phyloP scores from a whole-genome alignment of 169 alveolate genomes.

The Babesia ovis region DNA sequence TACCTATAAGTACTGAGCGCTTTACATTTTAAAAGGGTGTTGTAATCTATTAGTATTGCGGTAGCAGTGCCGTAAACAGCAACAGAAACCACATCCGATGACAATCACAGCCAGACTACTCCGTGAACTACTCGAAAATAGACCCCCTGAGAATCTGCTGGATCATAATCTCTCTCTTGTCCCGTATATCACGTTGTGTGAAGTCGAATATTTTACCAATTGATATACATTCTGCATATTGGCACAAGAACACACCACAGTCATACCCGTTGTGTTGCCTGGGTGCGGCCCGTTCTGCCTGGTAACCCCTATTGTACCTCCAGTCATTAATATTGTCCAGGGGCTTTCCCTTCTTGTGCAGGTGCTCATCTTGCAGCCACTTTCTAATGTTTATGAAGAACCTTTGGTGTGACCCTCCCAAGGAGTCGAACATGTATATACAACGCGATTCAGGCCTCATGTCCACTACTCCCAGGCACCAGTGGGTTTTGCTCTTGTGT shows the following conservation, averaged over 20 bases:
- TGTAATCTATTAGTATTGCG: too few relatives aligned
- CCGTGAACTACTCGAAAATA: slow-evolving; percentile 11
- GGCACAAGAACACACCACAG: slow-evolving; percentile 88
- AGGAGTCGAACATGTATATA: slow-evolving; percentile 77
- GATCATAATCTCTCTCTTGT: slow-evolving; percentile 73
- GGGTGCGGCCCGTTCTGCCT: slow-evolving; percentile 71
- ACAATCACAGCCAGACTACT: too few relatives aligned
- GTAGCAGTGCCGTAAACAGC: too few relatives aligned
- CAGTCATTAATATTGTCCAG: slow-evolving; percentile 44
- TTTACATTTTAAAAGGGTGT: too few relatives aligned
- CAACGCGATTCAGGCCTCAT: slow-evolving; percentile 70
- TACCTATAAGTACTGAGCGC: too few relatives aligned
- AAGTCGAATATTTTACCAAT: slow-evolving; percentile 80
- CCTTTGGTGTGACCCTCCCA: slow-evolving; percentile 68
- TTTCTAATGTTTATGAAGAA: slow-evolving; percentile 64
- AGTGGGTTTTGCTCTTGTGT: slow-evolving; percentile 80
- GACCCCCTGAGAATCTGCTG: slow-evolving; percentile 50
- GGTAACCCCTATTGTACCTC: slow-evolving; percentile 7
- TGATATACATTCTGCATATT: slow-evolving; percentile 84
- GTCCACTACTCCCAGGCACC: slow-evolving; percentile 86
- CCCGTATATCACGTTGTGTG: slow-evolving; percentile 69
- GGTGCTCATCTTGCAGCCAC: slow-evolving; percentile 79
- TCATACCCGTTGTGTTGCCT: slow-evolving; percentile 83
- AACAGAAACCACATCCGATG: too few relatives aligned
- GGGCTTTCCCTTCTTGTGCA: slow-evolving; percentile 62